phyloP scores from a whole-genome alignment of 2,329 filamentous ascomycete genomes.

The Fusarium sp. region DNA sequence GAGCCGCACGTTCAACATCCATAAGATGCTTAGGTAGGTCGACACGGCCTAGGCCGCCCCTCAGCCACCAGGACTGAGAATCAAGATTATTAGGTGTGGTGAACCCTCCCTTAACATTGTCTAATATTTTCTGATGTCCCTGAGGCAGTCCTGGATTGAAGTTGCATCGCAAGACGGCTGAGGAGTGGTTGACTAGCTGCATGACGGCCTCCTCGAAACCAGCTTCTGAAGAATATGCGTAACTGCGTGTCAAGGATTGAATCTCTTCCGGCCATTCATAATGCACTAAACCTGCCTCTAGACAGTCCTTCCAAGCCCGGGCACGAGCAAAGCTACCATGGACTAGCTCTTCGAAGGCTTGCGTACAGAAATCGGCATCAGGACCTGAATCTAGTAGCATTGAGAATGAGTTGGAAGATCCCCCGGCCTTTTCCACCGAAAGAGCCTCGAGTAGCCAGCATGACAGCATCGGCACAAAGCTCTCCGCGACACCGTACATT shows the following conservation, averaged over 20 bases:
- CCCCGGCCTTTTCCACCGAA: background rate
- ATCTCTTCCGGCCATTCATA: fast-evolving
- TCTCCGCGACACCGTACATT: too few relatives aligned
- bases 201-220: background rate
- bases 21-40: fast-evolving
- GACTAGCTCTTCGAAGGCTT: background rate
- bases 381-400: slow-evolving; percentile 5
- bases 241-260: background rate
- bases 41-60: too few relatives aligned
- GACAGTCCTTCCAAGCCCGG: background rate
- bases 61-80: too few relatives aligned
- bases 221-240: too few relatives aligned
- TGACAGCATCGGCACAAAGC: fast-evolving
- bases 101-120: too few relatives aligned
- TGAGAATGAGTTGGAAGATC: background rate
- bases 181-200: background rate
- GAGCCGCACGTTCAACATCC: too few relatives aligned
- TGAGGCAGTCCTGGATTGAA: slow-evolving; percentile 1
- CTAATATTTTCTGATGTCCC: too few relatives aligned
- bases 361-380: background rate
- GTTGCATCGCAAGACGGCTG: background rate
- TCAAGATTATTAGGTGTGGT: too few relatives aligned
- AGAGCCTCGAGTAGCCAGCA: slow-evolving; percentile 15
- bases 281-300: fast-evolving
- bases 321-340: background rate